Percentiles rank a stretch among this genome's conserved stretches.
Evolutionary conservation across 768 basidiomycete genomes (phyloP).

Genomic region (Mycena latifolia): DNA sequence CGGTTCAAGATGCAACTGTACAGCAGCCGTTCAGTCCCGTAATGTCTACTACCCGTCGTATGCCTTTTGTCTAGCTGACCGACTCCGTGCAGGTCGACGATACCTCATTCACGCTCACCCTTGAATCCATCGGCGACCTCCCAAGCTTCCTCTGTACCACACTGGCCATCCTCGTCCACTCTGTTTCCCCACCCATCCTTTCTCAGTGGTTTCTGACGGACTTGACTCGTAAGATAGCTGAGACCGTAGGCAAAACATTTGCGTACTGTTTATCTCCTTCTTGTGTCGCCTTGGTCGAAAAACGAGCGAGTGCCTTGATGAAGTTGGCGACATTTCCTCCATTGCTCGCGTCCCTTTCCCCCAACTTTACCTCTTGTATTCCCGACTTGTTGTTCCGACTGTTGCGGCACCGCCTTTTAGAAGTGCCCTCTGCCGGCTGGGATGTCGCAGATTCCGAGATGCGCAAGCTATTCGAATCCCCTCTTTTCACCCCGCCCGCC

Average conservation of each 20-base stretch:
- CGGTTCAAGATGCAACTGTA: conserved; percentile 45
- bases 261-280: conserved; percentile 56
- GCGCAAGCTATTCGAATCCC: conserved; percentile 37
- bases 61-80: conserved; percentile 32
- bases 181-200: conserved; percentile 56
- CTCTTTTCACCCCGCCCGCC: conserved; percentile 38
- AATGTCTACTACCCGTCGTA: conserved; percentile 28
- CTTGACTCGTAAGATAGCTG: conserved; percentile 55
- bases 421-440: conserved; percentile 55
- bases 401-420: conserved; percentile 59
- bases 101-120: conserved; percentile 48
- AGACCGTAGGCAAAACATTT: conserved; percentile 54
- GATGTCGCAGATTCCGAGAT: conserved; percentile 47
- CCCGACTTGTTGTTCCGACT: conserved; percentile 51
- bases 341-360: conserved; percentile 15
- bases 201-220: conserved; percentile 66
- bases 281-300: conserved; percentile 47
- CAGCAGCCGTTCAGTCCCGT: conserved; percentile 50
- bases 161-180: conserved; percentile 56
- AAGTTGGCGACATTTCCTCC: conserved; percentile 51
- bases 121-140: conserved; percentile 55
- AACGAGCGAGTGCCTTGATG: conserved; percentile 54
- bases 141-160: conserved; percentile 61
- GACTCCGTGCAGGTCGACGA: conserved; percentile 47
- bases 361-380: conserved; percentile 49